phyloP scores from a whole-genome alignment of 768 basidiomycete species.

The Hydnum rufescens region DNA sequence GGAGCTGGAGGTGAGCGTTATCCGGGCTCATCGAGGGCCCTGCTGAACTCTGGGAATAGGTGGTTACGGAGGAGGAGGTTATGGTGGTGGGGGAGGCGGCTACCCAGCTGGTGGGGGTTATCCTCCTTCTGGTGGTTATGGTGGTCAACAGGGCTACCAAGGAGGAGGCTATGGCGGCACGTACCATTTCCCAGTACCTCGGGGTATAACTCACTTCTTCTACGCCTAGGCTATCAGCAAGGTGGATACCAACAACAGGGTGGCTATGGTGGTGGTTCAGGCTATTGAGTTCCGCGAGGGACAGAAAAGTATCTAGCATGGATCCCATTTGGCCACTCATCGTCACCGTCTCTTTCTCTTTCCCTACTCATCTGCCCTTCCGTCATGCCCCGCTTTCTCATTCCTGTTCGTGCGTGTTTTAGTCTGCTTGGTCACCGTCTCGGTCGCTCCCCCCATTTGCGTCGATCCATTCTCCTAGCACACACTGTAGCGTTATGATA shows the following conservation, averaged over 20 bases:
- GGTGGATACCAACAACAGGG: slow-evolving; percentile 12
- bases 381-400: neutral
- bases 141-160: slow-evolving; percentile 15
- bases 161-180: slow-evolving; percentile 15
- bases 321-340: neutral
- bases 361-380: neutral
- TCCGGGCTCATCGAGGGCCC: no score
- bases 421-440: no score
- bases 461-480: no score
- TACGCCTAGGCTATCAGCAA: neutral
- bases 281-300: no score
- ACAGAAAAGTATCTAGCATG: neutral
- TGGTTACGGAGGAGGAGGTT: neutral
- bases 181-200: neutral
- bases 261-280: slow-evolving; percentile 11
- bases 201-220: neutral
- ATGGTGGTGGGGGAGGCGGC: neutral
- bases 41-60: no score
- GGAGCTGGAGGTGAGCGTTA: no score
- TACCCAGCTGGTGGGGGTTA: slow-evolving; percentile 14
- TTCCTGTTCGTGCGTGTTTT: neutral
- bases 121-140: slow-evolving; percentile 4
- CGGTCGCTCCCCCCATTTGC: no score
- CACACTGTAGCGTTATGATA: no score
- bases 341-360: neutral